Base-by-base conservation (phyloP, 257 asterid genomes). In the Osmanthus fragrans region DNA sequence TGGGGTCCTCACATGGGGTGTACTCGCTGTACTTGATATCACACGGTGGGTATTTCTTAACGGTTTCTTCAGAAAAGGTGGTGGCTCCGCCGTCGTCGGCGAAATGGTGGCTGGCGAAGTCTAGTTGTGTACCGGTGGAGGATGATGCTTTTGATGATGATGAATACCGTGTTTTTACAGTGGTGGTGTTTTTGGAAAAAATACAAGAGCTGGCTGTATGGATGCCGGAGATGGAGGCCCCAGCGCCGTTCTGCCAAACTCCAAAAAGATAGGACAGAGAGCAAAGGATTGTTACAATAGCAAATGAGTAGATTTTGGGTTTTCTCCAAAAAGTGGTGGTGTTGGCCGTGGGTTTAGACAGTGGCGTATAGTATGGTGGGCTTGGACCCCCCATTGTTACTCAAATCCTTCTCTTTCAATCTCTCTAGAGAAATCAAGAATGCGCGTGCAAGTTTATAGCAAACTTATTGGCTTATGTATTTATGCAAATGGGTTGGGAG, bases 1-100 rank as follows among this genome's bases (percentile, higher is more conserved):
- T 45, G 0, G 63, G 89, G 91, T 93, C 97, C 86, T 93, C 94
- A 21, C 98, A 91, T 3, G 97, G 97, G 0, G 96, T 91, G 87
- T 93, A 91, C 81, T 93, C 97, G 64, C 87, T 89, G 90, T 77
- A 89, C 32, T 80, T 84, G 1, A 81, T 49, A 75, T 79, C 87
- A 80, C 98, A 91, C 0, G 87, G 80, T 0, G 96, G 95, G 85
- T 85, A 90, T 1, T 67, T 2, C 33, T 79, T 86, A 11, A 32
- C 15, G 32, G 85, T 4, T 73, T 63, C 77, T 6, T 75, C 8
- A 56, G 80, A 7, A 19, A 32, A 3, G 54, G 72, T 12, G 68
- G 16, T 51, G 18, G 2, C 77, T 1, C 9, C 80, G 36, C 75
- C 83, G 65, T 71, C 87, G 70, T 30, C 86, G 69, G 90, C 86